A percentile compares a stretch with the other conserved stretches of the same genome.
Evolutionary conservation across 2,329 filamentous ascomycete species (phyloP).

Genomic region (Talaromyces sp.): DNA sequence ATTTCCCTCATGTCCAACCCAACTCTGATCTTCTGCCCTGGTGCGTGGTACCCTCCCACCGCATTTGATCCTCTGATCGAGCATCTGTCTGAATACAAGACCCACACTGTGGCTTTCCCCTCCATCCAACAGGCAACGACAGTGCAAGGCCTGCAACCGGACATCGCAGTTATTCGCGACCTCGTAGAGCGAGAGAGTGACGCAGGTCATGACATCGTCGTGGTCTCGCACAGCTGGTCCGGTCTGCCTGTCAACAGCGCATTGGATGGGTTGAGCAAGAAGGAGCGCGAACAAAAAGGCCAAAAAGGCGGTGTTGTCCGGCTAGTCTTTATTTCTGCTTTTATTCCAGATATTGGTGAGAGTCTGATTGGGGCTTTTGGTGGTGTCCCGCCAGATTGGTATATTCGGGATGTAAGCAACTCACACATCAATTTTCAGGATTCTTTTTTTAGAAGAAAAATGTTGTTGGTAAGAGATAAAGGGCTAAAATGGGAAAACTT

Average conservation of each 20-base stretch:
- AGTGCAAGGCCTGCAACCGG: slow-evolving; percentile 20
- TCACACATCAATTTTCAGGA: too few species aligned
- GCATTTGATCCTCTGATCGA: slow-evolving; percentile 22
- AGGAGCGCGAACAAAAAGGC: slow-evolving; percentile 20
- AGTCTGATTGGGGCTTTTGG: slow-evolving; percentile 25
- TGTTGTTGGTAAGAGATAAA: background rate
- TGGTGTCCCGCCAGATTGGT: slow-evolving; percentile 23
- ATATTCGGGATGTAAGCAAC: slow-evolving; percentile 20
- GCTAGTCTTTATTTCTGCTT: slow-evolving; percentile 28
- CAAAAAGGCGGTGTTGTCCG: slow-evolving; percentile 28
- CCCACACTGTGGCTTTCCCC: slow-evolving; percentile 21
- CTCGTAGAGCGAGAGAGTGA: slow-evolving; percentile 24
- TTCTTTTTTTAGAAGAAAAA: too few species aligned
- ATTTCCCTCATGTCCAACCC: slow-evolving; percentile 18
- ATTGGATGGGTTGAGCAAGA: slow-evolving; percentile 18
- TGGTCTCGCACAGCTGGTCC: slow-evolving; percentile 32
- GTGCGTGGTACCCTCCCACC: slow-evolving; percentile 27
- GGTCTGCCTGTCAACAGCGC: slow-evolving; percentile 32
- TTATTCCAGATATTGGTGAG: slow-evolving; percentile 28
- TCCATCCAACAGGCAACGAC: slow-evolving; percentile 21
- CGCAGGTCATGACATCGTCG: slow-evolving; percentile 24
- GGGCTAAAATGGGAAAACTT: background rate
- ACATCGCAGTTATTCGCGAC: slow-evolving; percentile 26
- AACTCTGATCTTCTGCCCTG: slow-evolving; percentile 24
- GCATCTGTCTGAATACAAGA: slow-evolving; percentile 16